These are phyloP conservation scores for Murraya paniculata DNA, from an alignment of 345 rosid species.

Conservation along the genomic window DNA sequence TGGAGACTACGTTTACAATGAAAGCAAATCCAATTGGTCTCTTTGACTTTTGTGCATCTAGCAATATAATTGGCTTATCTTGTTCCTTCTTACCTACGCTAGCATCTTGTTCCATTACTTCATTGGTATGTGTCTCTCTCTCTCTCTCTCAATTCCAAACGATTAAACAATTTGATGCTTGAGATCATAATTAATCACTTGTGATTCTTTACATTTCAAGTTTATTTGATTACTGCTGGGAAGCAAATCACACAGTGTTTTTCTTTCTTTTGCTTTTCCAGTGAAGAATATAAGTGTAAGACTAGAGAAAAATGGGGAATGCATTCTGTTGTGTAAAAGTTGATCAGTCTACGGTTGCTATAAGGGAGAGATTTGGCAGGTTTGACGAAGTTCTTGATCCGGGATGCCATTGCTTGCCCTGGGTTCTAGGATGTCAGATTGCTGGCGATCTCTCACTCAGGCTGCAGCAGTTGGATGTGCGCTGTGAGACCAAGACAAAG, in stretches of 20 bases:
- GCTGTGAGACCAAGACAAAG: conserved; percentile 42
- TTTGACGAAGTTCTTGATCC: conserved; percentile 58
- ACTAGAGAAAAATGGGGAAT: conserved; percentile 20
- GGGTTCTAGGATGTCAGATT: conserved; percentile 52
- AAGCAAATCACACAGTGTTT: not conserved
- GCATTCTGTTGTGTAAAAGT: conserved; percentile 46
- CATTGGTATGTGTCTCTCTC: not conserved
- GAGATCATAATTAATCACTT: not conserved
- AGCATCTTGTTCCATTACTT: not conserved
- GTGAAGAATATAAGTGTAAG: not conserved
- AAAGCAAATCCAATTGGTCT: not conserved
- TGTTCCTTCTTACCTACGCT: not conserved
- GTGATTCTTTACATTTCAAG: not conserved
- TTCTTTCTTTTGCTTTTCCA: not conserved
- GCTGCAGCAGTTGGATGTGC: conserved; percentile 35
- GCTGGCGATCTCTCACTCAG: conserved; percentile 45
- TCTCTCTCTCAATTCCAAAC: not conserved
- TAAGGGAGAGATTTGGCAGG: conserved; percentile 55
- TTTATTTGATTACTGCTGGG: not conserved
- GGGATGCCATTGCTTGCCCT: conserved; percentile 63
- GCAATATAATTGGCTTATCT: not conserved
- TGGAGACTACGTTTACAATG: not conserved
- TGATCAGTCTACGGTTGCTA: conserved; percentile 57
- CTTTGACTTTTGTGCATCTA: not conserved
- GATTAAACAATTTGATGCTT: not conserved